These are phyloP conservation scores for Naganishia sp. DNA, from an alignment of 1,284 basidiomycete species.

Conservation along the genomic window DNA sequence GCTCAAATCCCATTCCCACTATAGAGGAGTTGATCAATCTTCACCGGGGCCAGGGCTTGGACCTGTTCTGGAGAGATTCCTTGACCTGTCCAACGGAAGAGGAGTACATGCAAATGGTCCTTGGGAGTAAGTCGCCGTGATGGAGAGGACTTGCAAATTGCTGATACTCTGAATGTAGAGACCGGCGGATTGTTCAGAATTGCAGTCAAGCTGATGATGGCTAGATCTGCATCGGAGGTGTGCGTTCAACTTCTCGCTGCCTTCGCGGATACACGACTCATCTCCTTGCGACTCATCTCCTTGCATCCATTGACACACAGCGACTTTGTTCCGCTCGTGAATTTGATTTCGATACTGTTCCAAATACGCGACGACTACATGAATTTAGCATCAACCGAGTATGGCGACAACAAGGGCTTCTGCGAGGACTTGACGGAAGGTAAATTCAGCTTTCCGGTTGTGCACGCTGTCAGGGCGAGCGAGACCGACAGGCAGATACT, in stretches of 20 bases:
- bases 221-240: constrained; percentile 62
- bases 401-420: constrained; percentile 88
- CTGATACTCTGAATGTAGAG: constrained; percentile 56
- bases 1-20: not conserved
- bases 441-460: constrained; percentile 93
- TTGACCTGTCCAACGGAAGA: constrained; percentile 90
- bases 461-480: constrained; percentile 75
- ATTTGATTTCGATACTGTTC: constrained; percentile 90
- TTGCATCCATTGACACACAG: constrained; percentile 54
- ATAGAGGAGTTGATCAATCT: constrained; percentile 82
- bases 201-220: constrained; percentile 96
- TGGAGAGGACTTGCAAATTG: not conserved
- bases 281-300: not conserved
- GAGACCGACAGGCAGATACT: constrained; percentile 69
- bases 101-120: constrained; percentile 94
- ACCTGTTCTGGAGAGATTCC: constrained; percentile 91
- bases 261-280: not conserved
- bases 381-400: constrained; percentile 89
- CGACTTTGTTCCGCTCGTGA: constrained; percentile 87
- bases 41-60: constrained; percentile 93
- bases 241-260: constrained; percentile 53
- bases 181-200: constrained; percentile 93
- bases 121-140: constrained; percentile 68
- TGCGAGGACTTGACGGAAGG: constrained; percentile 94
- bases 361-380: constrained; percentile 98